Conservation (phyloP, 2,329 filamentous ascomycete species). For the Hirsutella rhossiliensis region DNA sequence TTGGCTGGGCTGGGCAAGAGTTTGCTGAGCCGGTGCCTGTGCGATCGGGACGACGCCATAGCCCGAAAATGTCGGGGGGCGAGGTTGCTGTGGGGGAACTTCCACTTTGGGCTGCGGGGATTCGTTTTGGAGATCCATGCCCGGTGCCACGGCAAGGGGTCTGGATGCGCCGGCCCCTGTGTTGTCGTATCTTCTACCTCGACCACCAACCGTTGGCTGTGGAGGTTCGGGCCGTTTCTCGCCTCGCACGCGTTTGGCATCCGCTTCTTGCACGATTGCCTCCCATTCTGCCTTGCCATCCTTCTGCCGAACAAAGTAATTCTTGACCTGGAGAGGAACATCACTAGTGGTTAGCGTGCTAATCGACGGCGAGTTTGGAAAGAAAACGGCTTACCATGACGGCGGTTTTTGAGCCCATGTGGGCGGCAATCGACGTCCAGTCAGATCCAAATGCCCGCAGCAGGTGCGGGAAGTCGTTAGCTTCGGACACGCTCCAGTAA, state of each 20-base stretch:
- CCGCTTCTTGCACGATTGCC: slow-evolving; percentile 45
- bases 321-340: slow-evolving; percentile 42
- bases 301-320: slow-evolving; percentile 53
- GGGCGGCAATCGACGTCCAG: slow-evolving; percentile 60
- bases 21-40: slow-evolving; percentile 21
- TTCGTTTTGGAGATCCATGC: slow-evolving; percentile 32
- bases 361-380: neutral
- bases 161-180: slow-evolving; percentile 19
- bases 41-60: slow-evolving; percentile 36
- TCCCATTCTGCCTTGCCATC: slow-evolving; percentile 50
- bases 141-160: slow-evolving; percentile 36
- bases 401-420: slow-evolving; percentile 75
- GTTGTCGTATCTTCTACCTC: slow-evolving; percentile 38
- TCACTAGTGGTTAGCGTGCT: slow-evolving; percentile 5
- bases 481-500: slow-evolving; percentile 79
- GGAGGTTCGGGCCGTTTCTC: slow-evolving; percentile 50
- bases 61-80: slow-evolving; percentile 25
- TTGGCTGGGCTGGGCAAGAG: slow-evolving; percentile 10
- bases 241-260: slow-evolving; percentile 40
- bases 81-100: slow-evolving; percentile 17
- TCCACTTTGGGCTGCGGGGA: slow-evolving; percentile 33
- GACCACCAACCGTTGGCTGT: slow-evolving; percentile 34
- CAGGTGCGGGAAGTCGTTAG: slow-evolving; percentile 62
- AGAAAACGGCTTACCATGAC: slow-evolving; percentile 57
- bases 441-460: slow-evolving; percentile 68